Evolutionary conservation across 805 yeast genomes (phyloP), one percentile per base, ranked within the genome.

Genomic region (Ogataea pilisensis): DNA sequence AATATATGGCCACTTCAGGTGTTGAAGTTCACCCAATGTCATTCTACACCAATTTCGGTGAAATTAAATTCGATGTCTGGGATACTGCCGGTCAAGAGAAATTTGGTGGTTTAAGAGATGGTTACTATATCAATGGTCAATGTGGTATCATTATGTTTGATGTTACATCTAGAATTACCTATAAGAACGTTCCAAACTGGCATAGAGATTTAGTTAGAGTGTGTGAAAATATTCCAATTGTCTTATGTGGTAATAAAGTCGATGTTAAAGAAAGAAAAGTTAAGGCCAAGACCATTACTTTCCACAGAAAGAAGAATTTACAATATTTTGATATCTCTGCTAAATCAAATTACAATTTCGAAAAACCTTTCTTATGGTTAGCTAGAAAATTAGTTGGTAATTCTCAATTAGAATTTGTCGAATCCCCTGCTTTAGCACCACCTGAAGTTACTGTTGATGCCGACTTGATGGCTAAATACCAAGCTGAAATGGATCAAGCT

Each of bases 81-180:
- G 99, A 93, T 72, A 93, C 99, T 42, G 99, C 99, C 44, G 99
- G 99, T 52, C 99, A 93, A 78, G 99, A 93, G 75, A 93, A 93
- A 75, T 93, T 93, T 59, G 99, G 99, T 72, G 99, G 99, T 60
- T 78, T 93, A 65, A 90, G 99, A 79, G 99, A 93, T 65, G 99
- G 99, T 66, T 93, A 93, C 78, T 93, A 93, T 75, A 93, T 93
- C 70, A 91, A 93, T 69, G 99, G 99, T 65, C 96, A 93, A 75
- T 93, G 99, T 80, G 99, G 98, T 75, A 93, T 93, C 76, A 93
- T 93, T 70, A 93, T 93, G 99, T 93, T 93, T 68, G 99, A 93
- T 72, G 99, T 93, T 51, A 93, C 99, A 50, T 89, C 98, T 39
- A 90, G 99, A 79, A 91, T 93, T 75, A 93, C 99, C 57, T 93